A percentile compares a stretch with the other conserved stretches of the same genome.
Conservation (phyloP, 441 rosid species). For the Macaranga tanarius region DNA sequence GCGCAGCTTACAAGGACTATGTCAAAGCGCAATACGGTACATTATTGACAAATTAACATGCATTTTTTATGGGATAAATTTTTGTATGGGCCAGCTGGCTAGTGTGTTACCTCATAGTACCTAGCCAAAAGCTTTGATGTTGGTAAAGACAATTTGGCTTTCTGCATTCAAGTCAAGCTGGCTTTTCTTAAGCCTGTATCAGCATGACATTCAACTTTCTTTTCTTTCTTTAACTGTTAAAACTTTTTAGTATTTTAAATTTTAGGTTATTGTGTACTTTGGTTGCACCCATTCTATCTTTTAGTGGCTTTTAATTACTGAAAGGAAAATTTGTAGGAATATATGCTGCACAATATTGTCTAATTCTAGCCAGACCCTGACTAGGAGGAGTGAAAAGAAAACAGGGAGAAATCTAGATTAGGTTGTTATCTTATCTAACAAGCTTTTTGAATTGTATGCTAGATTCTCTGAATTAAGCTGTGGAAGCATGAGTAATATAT, state of each 20-base stretch:
- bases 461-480: neutral
- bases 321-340: too few species aligned
- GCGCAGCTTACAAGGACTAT: conserved; percentile 98
- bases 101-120: neutral
- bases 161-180: neutral
- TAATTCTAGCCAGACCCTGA: neutral
- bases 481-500: neutral
- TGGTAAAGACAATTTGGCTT: neutral
- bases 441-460: neutral
- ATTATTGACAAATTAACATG: conserved; percentile 3
- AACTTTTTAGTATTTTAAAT: neutral
- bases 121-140: neutral
- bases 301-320: neutral
- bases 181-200: neutral
- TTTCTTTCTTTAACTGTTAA: neutral
- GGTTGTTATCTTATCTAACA: neutral
- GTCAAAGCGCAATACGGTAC: conserved; percentile 98
- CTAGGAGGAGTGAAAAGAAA: neutral
- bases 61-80: conserved; percentile 1
- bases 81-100: conserved; percentile 4
- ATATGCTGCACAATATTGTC: neutral
- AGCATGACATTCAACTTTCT: neutral
- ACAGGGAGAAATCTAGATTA: neutral
- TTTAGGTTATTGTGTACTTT: neutral
- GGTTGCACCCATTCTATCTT: neutral